These are phyloP conservation scores for Cenococcum geophilum DNA, from an alignment of 495 filamentous ascomycete species.

Conservation along the genomic window DNA sequence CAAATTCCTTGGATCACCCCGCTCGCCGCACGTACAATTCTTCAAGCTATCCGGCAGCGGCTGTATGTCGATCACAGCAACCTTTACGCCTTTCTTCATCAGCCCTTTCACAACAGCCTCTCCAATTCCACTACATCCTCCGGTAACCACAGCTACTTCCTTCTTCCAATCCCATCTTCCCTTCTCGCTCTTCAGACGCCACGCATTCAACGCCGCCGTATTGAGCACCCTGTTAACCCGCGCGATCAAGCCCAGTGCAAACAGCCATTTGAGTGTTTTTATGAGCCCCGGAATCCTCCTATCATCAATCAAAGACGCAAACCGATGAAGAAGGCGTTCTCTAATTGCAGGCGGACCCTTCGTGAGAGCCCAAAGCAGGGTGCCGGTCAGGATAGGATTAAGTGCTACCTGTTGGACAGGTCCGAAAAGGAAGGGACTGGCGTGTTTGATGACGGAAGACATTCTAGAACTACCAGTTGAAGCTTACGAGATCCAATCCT, in stretches of 20 bases:
- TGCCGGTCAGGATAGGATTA: slow-evolving; percentile 22
- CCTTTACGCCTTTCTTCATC: slow-evolving; percentile 42
- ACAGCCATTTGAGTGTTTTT: slow-evolving; percentile 25
- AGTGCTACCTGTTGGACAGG: slow-evolving; percentile 12
- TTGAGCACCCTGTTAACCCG: slow-evolving; percentile 42
- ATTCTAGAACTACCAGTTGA: neutral
- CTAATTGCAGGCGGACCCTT: slow-evolving; percentile 15
- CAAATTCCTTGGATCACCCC: neutral
- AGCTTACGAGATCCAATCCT: neutral
- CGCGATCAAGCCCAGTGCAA: slow-evolving; percentile 35
- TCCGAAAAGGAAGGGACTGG: slow-evolving; percentile 8
- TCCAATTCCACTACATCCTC: slow-evolving; percentile 55
- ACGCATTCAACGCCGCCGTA: slow-evolving; percentile 47
- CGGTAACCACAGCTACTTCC: slow-evolving; percentile 55
- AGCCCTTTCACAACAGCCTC: slow-evolving; percentile 46
- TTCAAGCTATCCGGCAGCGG: slow-evolving; percentile 18
- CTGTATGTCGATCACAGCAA: slow-evolving; percentile 41
- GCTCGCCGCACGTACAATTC: slow-evolving; percentile 12
- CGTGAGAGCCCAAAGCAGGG: slow-evolving; percentile 20
- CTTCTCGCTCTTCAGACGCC: slow-evolving; percentile 37
- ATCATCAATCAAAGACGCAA: slow-evolving; percentile 12
- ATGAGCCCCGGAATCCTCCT: slow-evolving; percentile 7
- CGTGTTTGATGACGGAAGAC: slow-evolving; percentile 6
- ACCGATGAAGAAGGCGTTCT: slow-evolving; percentile 4
- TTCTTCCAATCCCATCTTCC: slow-evolving; percentile 36